phyloP scores from a whole-genome alignment of 176 grass and related monocot species.

The Zea luxurians region DNA sequence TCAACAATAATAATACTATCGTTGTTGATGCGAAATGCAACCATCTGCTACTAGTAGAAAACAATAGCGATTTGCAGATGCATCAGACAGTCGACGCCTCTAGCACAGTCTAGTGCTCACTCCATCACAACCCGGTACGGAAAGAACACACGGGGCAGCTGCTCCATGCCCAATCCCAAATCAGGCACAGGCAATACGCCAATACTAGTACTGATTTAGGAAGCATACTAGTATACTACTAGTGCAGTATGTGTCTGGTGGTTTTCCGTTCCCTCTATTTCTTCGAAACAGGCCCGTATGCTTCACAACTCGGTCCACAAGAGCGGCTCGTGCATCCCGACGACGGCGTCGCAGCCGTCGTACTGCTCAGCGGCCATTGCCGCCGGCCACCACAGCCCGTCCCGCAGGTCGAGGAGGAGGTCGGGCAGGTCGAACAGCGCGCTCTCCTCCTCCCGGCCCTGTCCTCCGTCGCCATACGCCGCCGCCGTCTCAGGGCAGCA shows the following conservation, averaged over 20 bases:
- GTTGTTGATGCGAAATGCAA: neutral
- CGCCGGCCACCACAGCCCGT: conserved; percentile 46
- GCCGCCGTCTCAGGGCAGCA: too few relatives aligned
- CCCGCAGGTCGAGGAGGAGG: conserved; percentile 57
- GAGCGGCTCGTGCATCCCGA: conserved; percentile 40
- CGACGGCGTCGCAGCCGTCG: conserved; percentile 40
- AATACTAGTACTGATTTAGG: neutral
- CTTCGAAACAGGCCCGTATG: neutral
- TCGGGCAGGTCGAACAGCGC: conserved; percentile 52
- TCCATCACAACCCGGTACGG: neutral
- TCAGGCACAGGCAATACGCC: conserved; percentile 3
- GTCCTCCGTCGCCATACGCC: too few relatives aligned
- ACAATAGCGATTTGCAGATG: neutral
- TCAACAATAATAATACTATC: neutral
- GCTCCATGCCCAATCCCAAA: neutral
- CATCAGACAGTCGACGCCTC: neutral
- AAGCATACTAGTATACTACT: neutral
- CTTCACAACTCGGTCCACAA: conserved; percentile 50
- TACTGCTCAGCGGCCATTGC: conserved; percentile 46
- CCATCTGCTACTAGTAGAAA: neutral
- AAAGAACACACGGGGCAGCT: conserved; percentile 4
- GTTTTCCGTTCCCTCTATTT: neutral
- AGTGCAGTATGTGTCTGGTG: too few relatives aligned
- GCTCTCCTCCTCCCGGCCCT: too few relatives aligned
- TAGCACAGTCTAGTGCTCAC: neutral